Evolutionary conservation across 2,329 filamentous ascomycete genomes (phyloP), one percentile per base, ranked within the genome.

Genomic region (Colletotrichum agaves): DNA sequence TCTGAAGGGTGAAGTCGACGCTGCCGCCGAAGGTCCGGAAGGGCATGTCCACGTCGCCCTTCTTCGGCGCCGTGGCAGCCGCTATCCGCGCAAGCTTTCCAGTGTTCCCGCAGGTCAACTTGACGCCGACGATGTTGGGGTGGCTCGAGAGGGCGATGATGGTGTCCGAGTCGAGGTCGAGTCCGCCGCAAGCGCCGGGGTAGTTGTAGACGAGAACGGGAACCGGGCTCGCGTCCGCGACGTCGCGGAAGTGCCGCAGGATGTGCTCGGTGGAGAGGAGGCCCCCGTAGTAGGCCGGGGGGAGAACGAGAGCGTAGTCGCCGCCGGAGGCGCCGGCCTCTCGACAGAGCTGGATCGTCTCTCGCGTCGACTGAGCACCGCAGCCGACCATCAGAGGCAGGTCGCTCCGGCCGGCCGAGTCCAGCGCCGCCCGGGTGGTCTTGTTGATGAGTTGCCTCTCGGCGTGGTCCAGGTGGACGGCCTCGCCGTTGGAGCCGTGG

Each of bases 401-500:
- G 19, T 78, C 77, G 0, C 82, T 80, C 17, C 21, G 39, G 0
- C 84, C 85, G 17, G 23, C 64, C 19, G 61, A 59, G 12, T 64
- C 61, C 11, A 86, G 82, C 15, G 85, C 83, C 21, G 75, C 69
- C 31, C 87, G 80, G 55, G 89, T 89, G 7, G 85, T 80, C 21
- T 78, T 75, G 31, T 91, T 82, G 17, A 91, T 82, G 49, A 81
- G 79, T 53, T 79, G 79, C 61, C 88, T 82, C 76, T 90, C 88
- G 70, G 87, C 83, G 17, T 85, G 85, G 15, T 86, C 88, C 43
- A 87, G 75, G 41, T 67, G 64, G n/a, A 67, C 64, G 31, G 91
- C 91, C 79, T 93, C 91, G 72, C 91, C 91, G 74, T 93, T 93
- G 73, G 88, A 91, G 49, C 90, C 90, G 76, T 92, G 90, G 7